Evolutionary conservation across 2,329 filamentous ascomycete species (phyloP).

Genomic region (Verticillium dahliae): DNA sequence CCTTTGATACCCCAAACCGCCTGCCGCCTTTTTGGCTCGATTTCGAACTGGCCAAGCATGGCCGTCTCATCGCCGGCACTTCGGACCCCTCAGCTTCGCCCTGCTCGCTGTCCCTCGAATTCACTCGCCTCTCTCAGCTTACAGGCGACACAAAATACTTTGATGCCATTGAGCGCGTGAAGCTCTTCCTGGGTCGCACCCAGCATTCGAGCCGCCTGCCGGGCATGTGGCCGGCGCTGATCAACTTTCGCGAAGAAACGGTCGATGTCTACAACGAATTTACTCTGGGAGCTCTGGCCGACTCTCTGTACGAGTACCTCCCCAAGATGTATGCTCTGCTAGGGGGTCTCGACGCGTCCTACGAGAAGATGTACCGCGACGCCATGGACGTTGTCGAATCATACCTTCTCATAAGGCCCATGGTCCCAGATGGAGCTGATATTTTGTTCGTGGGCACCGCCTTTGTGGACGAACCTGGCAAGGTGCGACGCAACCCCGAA

Average conservation of each 20-base stretch:
- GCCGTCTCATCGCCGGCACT: conserved; percentile 6
- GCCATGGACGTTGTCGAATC: conserved; percentile 48
- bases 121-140: conserved; percentile 66
- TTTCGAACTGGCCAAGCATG: conserved; percentile 8
- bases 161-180: conserved; percentile 63
- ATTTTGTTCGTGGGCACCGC: conserved; percentile 47
- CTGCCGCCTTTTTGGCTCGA: conserved; percentile 39
- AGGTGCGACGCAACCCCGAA: conserved; percentile 19
- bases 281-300: conserved; percentile 31
- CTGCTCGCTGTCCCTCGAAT: conserved; percentile 65
- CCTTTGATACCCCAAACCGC: conserved; percentile 62
- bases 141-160: conserved; percentile 72
- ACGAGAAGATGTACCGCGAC: conserved; percentile 48
- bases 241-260: conserved; percentile 51
- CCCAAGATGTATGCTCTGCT: conserved; percentile 47
- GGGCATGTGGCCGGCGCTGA: conserved; percentile 63
- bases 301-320: conserved; percentile 35
- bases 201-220: conserved; percentile 63
- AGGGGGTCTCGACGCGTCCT: conserved; percentile 46
- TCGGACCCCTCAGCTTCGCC: conserved; percentile 37
- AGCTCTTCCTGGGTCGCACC: conserved; percentile 55
- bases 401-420: conserved; percentile 56
- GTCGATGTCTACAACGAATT: conserved; percentile 22
- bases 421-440: conserved; percentile 32
- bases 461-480: conserved; percentile 11